These are phyloP conservation scores for Ophiostoma himal-ulmi DNA, from an alignment of 2,329 filamentous ascomycete species.

Conservation along the genomic window DNA sequence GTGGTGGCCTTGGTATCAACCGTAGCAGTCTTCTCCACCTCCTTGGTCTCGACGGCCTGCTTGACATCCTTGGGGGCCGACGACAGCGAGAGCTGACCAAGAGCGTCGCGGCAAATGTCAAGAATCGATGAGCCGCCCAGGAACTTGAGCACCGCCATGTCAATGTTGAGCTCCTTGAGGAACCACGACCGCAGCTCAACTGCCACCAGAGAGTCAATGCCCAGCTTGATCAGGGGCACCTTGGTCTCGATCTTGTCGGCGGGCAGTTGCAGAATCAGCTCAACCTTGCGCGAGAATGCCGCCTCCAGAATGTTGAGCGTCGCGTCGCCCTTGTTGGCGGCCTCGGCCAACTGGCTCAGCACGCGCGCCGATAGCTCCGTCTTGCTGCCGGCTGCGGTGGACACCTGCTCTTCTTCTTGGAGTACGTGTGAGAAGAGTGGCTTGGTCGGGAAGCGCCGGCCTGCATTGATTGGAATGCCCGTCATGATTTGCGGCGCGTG, in stretches of 20 bases:
- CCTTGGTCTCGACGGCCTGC: not conserved
- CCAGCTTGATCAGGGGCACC: slow-evolving; percentile 32
- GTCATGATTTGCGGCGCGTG: slow-evolving; percentile 21
- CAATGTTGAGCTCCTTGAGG: slow-evolving; percentile 32
- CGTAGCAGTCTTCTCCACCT: not conserved
- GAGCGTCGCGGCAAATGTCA: slow-evolving; percentile 22
- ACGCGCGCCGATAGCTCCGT: slow-evolving; percentile 20
- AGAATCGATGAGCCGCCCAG: slow-evolving; percentile 28
- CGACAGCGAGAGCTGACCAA: slow-evolving; percentile 19
- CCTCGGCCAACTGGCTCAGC: slow-evolving; percentile 16
- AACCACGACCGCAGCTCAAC: slow-evolving; percentile 43
- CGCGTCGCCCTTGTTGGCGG: slow-evolving; percentile 18
- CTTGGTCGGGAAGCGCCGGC: slow-evolving; percentile 20
- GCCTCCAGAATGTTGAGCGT: slow-evolving; percentile 18
- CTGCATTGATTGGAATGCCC: slow-evolving; percentile 17
- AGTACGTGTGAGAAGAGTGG: slow-evolving; percentile 18
- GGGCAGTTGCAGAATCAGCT: slow-evolving; percentile 22
- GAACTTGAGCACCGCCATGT: slow-evolving; percentile 37
- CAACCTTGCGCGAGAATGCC: slow-evolving; percentile 22
- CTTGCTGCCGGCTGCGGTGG: slow-evolving; percentile 2
- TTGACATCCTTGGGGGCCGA: slow-evolving; percentile 6
- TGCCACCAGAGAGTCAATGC: slow-evolving; percentile 40
- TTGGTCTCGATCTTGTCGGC: slow-evolving; percentile 20
- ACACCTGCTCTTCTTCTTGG: slow-evolving; percentile 15
- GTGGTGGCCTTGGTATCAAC: not conserved